These are phyloP conservation scores for Flaveria floridana DNA, from an alignment of 140 eudicot species.

Conservation along the genomic window DNA sequence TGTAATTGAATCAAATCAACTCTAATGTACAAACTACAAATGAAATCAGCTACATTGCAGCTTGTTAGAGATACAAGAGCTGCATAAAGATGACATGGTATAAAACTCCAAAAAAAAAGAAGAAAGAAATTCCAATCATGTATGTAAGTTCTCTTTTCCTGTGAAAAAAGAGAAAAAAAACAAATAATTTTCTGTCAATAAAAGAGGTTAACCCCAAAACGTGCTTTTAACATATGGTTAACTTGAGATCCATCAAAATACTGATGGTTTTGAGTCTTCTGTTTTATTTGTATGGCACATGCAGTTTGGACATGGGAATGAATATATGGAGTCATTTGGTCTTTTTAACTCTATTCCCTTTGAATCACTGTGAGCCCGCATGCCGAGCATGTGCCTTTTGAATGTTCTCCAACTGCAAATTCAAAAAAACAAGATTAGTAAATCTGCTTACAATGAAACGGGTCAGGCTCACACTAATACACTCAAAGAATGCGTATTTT, in stretches of 20 bases:
- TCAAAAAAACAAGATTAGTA: not conserved
- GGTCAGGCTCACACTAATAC: not conserved
- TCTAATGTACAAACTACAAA: conserved; percentile 37
- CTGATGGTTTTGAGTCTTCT: conserved; percentile 52
- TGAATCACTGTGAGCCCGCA: conserved; percentile 82
- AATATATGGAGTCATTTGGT: conserved; percentile 79
- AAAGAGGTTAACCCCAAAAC: conserved; percentile 35
- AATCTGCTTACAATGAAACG: not conserved
- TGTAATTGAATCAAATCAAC: not conserved
- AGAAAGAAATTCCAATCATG: conserved; percentile 25
- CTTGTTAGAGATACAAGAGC: conserved; percentile 43
- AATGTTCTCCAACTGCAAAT: conserved; percentile 78
- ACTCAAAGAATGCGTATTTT: not conserved
- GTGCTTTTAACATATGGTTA: conserved; percentile 17
- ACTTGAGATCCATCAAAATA: conserved; percentile 39
- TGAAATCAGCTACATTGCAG: conserved; percentile 23
- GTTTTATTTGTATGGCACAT: conserved; percentile 81
- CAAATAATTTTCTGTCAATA: conserved; percentile 47
- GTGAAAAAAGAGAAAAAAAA: conserved; percentile 41
- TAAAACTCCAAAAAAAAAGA: conserved; percentile 5
- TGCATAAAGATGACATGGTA: conserved; percentile 20
- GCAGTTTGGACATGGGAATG: conserved; percentile 95
- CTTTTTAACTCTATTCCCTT: conserved; percentile 84
- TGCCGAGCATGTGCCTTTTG: conserved; percentile 78
- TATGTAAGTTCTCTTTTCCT: conserved; percentile 33